Evolutionary conservation across 2,329 filamentous ascomycete genomes (phyloP).

Genomic region (Cladosporium sp.): DNA sequence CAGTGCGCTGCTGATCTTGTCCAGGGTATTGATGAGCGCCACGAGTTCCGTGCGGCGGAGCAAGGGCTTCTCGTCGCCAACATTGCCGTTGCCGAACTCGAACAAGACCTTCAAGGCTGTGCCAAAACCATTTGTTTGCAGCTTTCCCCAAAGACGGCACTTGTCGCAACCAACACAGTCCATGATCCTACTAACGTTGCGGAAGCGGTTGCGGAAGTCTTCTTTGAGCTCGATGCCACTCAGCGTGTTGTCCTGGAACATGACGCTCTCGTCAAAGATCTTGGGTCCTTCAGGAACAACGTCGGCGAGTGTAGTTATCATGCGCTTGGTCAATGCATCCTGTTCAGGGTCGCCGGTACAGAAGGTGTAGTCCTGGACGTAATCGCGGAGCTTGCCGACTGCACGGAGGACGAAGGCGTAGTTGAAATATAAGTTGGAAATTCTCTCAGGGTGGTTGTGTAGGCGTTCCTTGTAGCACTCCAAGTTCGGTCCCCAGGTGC

Average conservation of each 20-base stretch:
- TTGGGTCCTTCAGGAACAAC: conserved; percentile 62
- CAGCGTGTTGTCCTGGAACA: conserved; percentile 67
- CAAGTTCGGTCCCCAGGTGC: conserved; percentile 86
- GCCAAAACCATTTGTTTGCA: conserved; percentile 92
- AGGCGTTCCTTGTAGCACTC: conserved; percentile 85
- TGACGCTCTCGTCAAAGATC: conserved; percentile 91
- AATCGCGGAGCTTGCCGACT: conserved; percentile 80
- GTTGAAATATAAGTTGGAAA: conserved; percentile 99
- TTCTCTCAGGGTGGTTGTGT: conserved; percentile 78
- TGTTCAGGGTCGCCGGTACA: conserved; percentile 81
- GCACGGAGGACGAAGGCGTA: conserved; percentile 92
- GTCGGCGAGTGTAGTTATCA: conserved; percentile 72
- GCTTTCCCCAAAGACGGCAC: conserved; percentile 94
- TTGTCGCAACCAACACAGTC: conserved; percentile 99
- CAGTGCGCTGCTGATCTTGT: conserved; percentile 77
- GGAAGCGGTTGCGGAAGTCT: conserved; percentile 94
- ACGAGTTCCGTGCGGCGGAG: conserved; percentile 89
- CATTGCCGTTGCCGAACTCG: conserved; percentile 72
- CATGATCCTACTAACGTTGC: conserved; percentile 95
- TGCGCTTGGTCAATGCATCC: conserved; percentile 73
- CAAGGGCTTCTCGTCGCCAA: conserved; percentile 55
- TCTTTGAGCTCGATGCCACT: conserved; percentile 73
- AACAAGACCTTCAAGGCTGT: conserved; percentile 94
- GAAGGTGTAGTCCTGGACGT: conserved; percentile 81
- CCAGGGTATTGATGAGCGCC: conserved; percentile 89